Base-by-base conservation (phyloP, 2,329 filamentous ascomycete genomes). In the Microascus cirrosus region DNA sequence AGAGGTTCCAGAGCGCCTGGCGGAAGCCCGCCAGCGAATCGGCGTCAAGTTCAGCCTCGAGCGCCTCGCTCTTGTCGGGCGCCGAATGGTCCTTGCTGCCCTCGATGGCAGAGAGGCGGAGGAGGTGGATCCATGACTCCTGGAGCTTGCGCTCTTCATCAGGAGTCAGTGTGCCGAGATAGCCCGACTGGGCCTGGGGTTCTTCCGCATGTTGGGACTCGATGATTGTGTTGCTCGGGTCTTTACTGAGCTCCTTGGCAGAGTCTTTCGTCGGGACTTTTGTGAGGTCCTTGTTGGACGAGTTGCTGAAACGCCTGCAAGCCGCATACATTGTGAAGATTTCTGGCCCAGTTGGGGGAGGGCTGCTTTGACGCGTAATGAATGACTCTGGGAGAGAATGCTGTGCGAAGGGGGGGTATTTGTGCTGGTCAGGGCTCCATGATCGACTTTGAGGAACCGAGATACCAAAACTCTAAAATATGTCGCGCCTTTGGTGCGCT, bases 111-210 rank as follows among this genome's bases (percentile, higher is more conserved):
- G 64, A 91, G 53, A 96, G 78, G 61, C 87, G 85, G 63, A 95
- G 80, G 45, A 90, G 79, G 58, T 85, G 76, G 15, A 80, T 73
- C 94, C 94, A 99, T 63, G 97, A 81, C 70, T 95, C 87, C 66
- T 87, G 88, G 59, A 99, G 77, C 74, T 95, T 96, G 62, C 82
- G 81, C 65, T 96, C 90, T 73, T 99, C 85, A 61, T 96, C 92
- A 2, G 84, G 71, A n/a, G 92, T 96, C 59, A 99, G 78, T 64
- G 89, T 96, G 60, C 90, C 91, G 58, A 90, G 82, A 61, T 91
- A 85, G 57, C 94, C 94, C 36, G 86, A 81, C 50, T 45, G 15
- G 13, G 18, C 2, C 7, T 3, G 39, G 18, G 39, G 3, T 3
- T 45, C 18, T 18, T 45, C 39, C 2, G 39, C 39, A n/a, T 45